These are phyloP conservation scores for Fusarium nurragi DNA, from an alignment of 2,329 filamentous ascomycete genomes.

Conservation along the genomic window DNA sequence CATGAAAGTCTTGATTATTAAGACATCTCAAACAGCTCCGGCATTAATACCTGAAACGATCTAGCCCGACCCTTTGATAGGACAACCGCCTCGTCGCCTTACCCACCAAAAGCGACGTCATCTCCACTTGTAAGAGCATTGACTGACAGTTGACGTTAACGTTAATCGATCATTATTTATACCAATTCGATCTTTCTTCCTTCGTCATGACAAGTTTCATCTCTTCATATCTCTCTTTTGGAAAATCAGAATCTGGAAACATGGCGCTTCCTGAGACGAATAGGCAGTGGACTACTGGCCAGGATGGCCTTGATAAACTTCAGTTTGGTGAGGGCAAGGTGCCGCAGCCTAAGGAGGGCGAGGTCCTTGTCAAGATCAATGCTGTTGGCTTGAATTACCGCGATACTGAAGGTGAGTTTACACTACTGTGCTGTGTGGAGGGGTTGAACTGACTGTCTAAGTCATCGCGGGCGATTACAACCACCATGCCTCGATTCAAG, in stretches of 20 bases:
- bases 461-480: conserved; percentile 73
- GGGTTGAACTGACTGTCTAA: conserved; percentile 40
- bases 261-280: conserved; percentile 42
- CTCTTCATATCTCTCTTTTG: conserved; percentile 36
- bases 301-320: conserved; percentile 66
- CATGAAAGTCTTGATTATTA: conserved; percentile 25
- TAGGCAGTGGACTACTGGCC: conserved; percentile 64
- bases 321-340: conserved; percentile 55
- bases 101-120: conserved; percentile 32
- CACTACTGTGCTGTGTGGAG: not conserved
- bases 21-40: conserved; percentile 2
- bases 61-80: conserved; percentile 29
- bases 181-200: not conserved
- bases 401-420: conserved; percentile 57
- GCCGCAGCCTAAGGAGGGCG: conserved; percentile 58
- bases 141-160: conserved; percentile 18
- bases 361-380: conserved; percentile 61
- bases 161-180: not conserved
- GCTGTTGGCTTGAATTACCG: conserved; percentile 61
- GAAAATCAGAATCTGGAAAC: conserved; percentile 13
- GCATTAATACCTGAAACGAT: conserved; percentile 22
- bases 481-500: conserved; percentile 66
- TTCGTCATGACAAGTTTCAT: conserved; percentile 36
- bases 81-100: conserved; percentile 6
- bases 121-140: conserved; percentile 31